Evolutionary conservation across 192 early-diverging fungal genomes (phyloP), one percentile per base, ranked within the genome.

Genomic region (Coemansia sp.): DNA sequence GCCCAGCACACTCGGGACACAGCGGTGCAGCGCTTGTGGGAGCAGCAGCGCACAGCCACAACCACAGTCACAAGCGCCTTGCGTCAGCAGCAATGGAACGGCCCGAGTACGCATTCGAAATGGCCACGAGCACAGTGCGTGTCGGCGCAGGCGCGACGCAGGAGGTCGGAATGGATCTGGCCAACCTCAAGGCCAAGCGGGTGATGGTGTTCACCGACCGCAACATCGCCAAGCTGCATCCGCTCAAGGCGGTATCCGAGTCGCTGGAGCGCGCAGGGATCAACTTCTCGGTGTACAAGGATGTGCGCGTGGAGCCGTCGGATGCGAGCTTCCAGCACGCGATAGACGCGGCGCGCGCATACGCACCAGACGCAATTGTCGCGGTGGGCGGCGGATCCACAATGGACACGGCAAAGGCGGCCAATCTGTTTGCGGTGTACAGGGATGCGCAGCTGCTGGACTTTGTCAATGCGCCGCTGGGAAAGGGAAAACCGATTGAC

Each of bases 391-490:
- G 94, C 57, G 94, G 94, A 18, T 93, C 91, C 5, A 92, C 92
- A 37, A 94, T 96, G 57, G 94, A 96, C 73, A 96, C 94, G 16
- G 87, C 92, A 58, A 96, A 96, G 72, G 94, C 93, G 37, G 94
- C 94, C 56, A 96, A 94, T 68, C 75, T 96, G 75, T 96, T 94
- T 74, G 84, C 88, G 12, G 80, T 87, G 54, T 92, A 92, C 74
- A 89, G 89, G 15, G 88, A 94, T 1, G 92, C 91, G 7, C 92
- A 94, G 48, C 87, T 96, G 57, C 66, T 96, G 63, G 94, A 95
- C 71, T 96, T 96, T 84, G 94, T 96, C 62, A 96, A 96, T 68
- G 90, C 92, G 0, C 94, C 94, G 12, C 92, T 96, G 78, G 94
- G 94, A 45, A 91, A 91, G 72, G 94, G 94, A 10, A 84, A 85